Evolutionary conservation across 2,329 filamentous ascomycete genomes (phyloP).

Genomic region (Apiospora marii): DNA sequence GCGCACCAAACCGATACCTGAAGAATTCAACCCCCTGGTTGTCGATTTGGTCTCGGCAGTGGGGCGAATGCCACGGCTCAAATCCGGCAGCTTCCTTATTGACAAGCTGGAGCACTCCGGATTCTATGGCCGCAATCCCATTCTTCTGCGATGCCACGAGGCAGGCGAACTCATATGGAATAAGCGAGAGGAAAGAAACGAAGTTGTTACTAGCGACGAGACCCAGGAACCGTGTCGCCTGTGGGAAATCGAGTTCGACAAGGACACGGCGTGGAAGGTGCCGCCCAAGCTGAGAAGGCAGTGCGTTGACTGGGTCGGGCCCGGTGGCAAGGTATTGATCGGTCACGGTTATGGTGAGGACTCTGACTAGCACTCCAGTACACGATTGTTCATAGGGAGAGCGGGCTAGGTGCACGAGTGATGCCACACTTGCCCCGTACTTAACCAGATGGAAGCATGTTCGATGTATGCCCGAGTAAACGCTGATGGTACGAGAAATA

Average conservation of each 20-base stretch:
- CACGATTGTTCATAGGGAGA: no score
- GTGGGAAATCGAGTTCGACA: neutral
- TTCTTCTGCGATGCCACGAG: neutral
- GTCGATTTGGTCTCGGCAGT: neutral
- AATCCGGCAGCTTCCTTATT: neutral
- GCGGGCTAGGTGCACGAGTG: no score
- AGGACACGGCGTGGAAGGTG: neutral
- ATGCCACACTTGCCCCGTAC: no score
- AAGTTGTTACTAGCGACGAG: neutral
- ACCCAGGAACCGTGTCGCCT: neutral
- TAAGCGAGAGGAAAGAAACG: no score
- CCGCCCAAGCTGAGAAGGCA: neutral
- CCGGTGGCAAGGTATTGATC: neutral
- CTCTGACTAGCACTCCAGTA: no score
- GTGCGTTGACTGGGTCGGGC: neutral
- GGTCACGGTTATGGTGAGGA: no score
- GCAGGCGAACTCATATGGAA: neutral
- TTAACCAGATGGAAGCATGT: no score
- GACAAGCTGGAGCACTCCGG: no score
- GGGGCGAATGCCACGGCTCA: constrained; percentile 9
- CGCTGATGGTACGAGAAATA: no score
- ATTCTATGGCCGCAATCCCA: no score
- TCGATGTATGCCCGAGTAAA: no score
- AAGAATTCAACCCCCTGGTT: constrained; percentile 1
- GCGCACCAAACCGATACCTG: neutral